Evolutionary conservation across 768 basidiomycete genomes (phyloP), one percentile per base, ranked within the genome.

Genomic region (Scleroderma citrinum): DNA sequence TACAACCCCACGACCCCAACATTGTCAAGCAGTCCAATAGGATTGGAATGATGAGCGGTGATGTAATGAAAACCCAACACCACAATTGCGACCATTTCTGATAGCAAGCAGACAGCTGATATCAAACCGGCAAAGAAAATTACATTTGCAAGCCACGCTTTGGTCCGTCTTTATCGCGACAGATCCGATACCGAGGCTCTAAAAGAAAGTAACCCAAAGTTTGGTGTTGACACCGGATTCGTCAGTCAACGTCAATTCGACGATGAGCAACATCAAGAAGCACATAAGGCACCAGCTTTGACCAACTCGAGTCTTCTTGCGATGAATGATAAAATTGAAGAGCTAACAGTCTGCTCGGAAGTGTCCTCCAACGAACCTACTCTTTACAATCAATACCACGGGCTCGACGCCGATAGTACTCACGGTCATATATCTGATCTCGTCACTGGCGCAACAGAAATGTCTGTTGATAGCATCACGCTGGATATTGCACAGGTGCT

Each of bases 1-100:
- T 49, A 34, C 54, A 48, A 30, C 24, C 45, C n/a, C 13, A 23
- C 30, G 44, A 48, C 7, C 20, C 40, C 1, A 16, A n/a, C 19
- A 34, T 45, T 21, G 49, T 52, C 34, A 55, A 46, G 43, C 0
- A 26, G 12, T 29, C 49, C 14, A 44, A 52, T 8, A 56, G 52
- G 39, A 32, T 49, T 41, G 63, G 56, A 54, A 52, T 56, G 7
- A 61, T 52, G 14, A 65, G 56, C 7, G 24, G 16, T 26, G 16
- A 29, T 14, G 40, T 21, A 11, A 14, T 26, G 24, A 42, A 65
- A 60, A 45, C 63, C 60, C 30, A 59, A 48, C 37, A 59, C 63
- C 42, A 56, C 60, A 26, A 59, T 51, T 13, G 62, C 62, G 24
- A 56, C 26, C 42, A 10, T 49, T 64, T 40, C 30, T 26, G 24